Evolutionary conservation across 768 basidiomycete species (phyloP), one percentile per base, ranked within the genome.

Genomic region (Suillus spraguei): DNA sequence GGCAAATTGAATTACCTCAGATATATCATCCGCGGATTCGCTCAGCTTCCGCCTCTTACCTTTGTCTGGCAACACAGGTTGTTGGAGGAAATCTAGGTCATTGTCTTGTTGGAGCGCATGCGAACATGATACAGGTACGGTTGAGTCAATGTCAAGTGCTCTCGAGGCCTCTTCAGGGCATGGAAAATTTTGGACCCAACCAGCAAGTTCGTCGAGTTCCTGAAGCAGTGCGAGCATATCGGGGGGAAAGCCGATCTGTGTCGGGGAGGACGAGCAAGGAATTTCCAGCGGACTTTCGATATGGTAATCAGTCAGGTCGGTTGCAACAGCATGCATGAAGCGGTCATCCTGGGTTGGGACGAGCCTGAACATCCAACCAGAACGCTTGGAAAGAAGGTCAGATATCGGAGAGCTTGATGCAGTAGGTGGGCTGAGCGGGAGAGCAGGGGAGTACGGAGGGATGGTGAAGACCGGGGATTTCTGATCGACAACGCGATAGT

Each of bases 131-230:
- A 42, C 32, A 39, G 61, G 46, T 46, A 20, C 20, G 41, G 62
- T 50, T 11, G 65, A 47, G 7, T 14, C 58, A 41, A 58, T 8
- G 13, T 55, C 59, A 32, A 39, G 24, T n/a, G 14, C 35, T 17
- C 3, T 8, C 46, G 13, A 52, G 49, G 56, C 52, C 49, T 39
- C 65, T 60, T 59, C 58, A 47, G 20, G 70, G 65, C 20, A 63
- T 24, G 73, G 68, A 56, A 69, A 62, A 33, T 60, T 56, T 39
- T 61, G 71, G 59, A 76, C 65, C 74, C 70, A 72, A 50, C 22
- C 50, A 2, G 74, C 74, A 49, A 75, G 39, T 46, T 74, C 69
- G 41, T 75, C 74, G 46, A 75, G 60, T 53, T 75, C 65, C 38
- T 52, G 65, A 20, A 75, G 65, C 2, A 72, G 60, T 22, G 70